Evolutionary conservation across 345 rosid species (phyloP).

Genomic region (Arabidopsis thaliana): TAIR10.1 NC_003074.8:32501-33000

Average conservation of each 20-base stretch:
- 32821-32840: constrained; percentile 91
- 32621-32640: constrained; percentile 15
- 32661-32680: constrained; percentile 72
- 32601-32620: neutral
- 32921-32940: constrained; percentile 21
- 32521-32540: constrained; percentile 74
- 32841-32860: constrained; percentile 80
- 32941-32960: neutral
- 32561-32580: constrained; percentile 91
- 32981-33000: constrained; percentile 86
- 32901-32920: neutral
- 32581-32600: constrained; percentile 23
- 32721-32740: constrained; percentile 85
- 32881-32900: neutral
- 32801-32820: constrained; percentile 89
- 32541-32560: constrained; percentile 72
- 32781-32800: constrained; percentile 91
- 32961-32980: constrained; percentile 77
- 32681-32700: constrained; percentile 79
- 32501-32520: constrained; percentile 75
- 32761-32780: constrained; percentile 86
- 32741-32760: constrained; percentile 92
- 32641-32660: neutral
- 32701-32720: constrained; percentile 86
- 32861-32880: constrained; percentile 18